Evolutionary conservation across 2,329 filamentous ascomycete species (phyloP).

Genomic region (Aureobasidium pullulans): DNA sequence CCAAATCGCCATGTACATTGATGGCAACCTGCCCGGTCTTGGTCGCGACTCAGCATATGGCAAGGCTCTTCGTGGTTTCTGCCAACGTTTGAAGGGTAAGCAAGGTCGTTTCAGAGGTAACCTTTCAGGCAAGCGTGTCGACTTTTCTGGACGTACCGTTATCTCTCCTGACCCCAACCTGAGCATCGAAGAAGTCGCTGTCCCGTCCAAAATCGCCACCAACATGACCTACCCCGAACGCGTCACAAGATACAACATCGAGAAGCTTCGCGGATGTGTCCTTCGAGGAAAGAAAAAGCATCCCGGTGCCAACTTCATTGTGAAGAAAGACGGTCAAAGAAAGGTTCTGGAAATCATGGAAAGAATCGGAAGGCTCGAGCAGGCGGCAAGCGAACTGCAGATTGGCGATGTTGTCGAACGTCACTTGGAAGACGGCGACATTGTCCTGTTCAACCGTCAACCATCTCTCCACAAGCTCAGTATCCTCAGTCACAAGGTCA

Average conservation of each 20-base stretch:
- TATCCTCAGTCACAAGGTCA: slow-evolving; percentile 93
- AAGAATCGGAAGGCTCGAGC: slow-evolving; percentile 49
- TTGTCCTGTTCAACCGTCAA: slow-evolving; percentile 96
- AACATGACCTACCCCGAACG: slow-evolving; percentile 93
- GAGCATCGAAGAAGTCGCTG: slow-evolving; percentile 85
- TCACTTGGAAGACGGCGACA: slow-evolving; percentile 89
- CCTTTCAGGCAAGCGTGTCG: slow-evolving; percentile 93
- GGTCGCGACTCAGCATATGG: slow-evolving; percentile 72
- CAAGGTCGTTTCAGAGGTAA: slow-evolving; percentile 97
- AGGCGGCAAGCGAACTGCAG: slow-evolving; percentile 65
- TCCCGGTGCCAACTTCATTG: slow-evolving; percentile 79
- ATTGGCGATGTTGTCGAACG: slow-evolving; percentile 88
- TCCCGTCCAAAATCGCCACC: slow-evolving; percentile 86
- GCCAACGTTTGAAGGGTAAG: slow-evolving; percentile 92
- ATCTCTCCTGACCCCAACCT: slow-evolving; percentile 96
- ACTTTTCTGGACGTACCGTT: slow-evolving; percentile 95
- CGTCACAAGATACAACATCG: slow-evolving; percentile 76
- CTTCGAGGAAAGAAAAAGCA: slow-evolving; percentile 69
- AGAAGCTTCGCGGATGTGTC: slow-evolving; percentile 69
- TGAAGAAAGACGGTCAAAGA: slow-evolving; percentile 65
- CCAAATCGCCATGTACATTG: slow-evolving; percentile 96
- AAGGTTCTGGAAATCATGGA: slow-evolving; percentile 56
- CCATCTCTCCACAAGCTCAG: slow-evolving; percentile 96
- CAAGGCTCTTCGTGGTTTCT: slow-evolving; percentile 87
- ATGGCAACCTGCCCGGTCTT: slow-evolving; percentile 91